These are phyloP conservation scores for Clathrospora elynae DNA, from an alignment of 2,329 filamentous ascomycete genomes.

Conservation along the genomic window DNA sequence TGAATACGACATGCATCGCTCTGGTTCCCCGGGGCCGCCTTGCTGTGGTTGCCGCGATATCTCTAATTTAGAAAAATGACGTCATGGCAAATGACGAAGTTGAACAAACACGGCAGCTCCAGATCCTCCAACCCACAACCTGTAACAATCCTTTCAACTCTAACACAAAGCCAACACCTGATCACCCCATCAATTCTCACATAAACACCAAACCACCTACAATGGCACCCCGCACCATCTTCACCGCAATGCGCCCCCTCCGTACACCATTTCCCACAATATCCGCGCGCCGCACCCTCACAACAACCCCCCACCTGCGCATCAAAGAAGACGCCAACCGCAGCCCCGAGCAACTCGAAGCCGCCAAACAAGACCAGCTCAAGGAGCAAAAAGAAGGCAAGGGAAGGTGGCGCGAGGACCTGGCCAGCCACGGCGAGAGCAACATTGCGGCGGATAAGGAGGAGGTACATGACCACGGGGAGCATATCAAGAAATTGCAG, in stretches of 20 bases:
- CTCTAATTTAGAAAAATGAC: not conserved
- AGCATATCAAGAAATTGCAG: slow-evolving; percentile 53
- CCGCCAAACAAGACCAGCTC: slow-evolving; percentile 53
- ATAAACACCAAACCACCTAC: not conserved
- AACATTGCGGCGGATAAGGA: slow-evolving; percentile 52
- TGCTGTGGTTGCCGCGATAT: not conserved
- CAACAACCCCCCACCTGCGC: slow-evolving; percentile 34
- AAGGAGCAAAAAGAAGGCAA: slow-evolving; percentile 51
- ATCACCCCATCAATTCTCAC: not conserved
- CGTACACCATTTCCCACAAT: slow-evolving; percentile 4
- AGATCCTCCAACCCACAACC: slow-evolving; percentile 3
- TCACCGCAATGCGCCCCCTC: slow-evolving; percentile 18
- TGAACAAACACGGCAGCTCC: slow-evolving; percentile 2
- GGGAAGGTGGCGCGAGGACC: slow-evolving; percentile 52
- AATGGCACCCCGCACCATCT: slow-evolving; percentile 25
- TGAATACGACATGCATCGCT: not conserved
- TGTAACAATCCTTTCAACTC: not conserved
- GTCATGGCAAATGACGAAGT: slow-evolving; percentile 4
- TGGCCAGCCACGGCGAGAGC: slow-evolving; percentile 50
- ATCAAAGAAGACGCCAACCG: slow-evolving; percentile 51
- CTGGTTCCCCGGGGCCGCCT: not conserved
- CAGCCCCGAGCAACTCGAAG: slow-evolving; percentile 49
- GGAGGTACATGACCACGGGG: slow-evolving; percentile 50
- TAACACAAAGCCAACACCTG: not conserved
- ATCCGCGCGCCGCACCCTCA: slow-evolving; percentile 35